Evolutionary conservation across 495 filamentous ascomycete species (phyloP).

Genomic region (Jackrogersella multiformis): DNA sequence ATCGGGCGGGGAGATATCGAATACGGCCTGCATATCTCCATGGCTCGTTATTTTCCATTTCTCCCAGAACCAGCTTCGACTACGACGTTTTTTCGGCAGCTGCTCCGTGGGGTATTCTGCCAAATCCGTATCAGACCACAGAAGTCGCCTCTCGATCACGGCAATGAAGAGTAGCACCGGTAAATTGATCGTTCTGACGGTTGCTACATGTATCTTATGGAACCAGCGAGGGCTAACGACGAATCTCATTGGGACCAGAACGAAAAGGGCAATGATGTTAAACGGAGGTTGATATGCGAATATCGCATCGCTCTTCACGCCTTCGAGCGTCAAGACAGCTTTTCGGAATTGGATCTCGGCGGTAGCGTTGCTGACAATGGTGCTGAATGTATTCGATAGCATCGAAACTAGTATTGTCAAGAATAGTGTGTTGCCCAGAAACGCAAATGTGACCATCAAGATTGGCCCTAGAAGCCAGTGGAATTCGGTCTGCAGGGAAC

Average conservation of each 20-base stretch:
- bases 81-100: slow-evolving; percentile 39
- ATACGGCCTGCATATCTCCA: slow-evolving; percentile 72
- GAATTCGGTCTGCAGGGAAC: slow-evolving; percentile 58
- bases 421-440: slow-evolving; percentile 80
- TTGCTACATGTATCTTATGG: slow-evolving; percentile 77
- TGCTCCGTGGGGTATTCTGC: slow-evolving; percentile 33
- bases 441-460: slow-evolving; percentile 76
- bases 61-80: slow-evolving; percentile 52
- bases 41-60: slow-evolving; percentile 65
- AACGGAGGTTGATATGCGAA: slow-evolving; percentile 79
- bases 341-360: slow-evolving; percentile 77
- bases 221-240: slow-evolving; percentile 74
- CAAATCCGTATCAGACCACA: slow-evolving; percentile 49
- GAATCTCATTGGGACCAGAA: slow-evolving; percentile 73
- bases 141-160: slow-evolving; percentile 63
- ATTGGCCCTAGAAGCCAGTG: slow-evolving; percentile 73
- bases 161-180: slow-evolving; percentile 70
- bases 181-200: slow-evolving; percentile 69
- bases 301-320: slow-evolving; percentile 76
- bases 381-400: slow-evolving; percentile 75
- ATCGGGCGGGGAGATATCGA: slow-evolving; percentile 72
- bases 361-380: slow-evolving; percentile 68
- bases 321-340: slow-evolving; percentile 77
- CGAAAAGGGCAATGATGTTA: slow-evolving; percentile 72
- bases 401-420: slow-evolving; percentile 80